Evolutionary conservation across 257 asterid genomes (phyloP).

Genomic region (Nicotiana sylvestris): DNA sequence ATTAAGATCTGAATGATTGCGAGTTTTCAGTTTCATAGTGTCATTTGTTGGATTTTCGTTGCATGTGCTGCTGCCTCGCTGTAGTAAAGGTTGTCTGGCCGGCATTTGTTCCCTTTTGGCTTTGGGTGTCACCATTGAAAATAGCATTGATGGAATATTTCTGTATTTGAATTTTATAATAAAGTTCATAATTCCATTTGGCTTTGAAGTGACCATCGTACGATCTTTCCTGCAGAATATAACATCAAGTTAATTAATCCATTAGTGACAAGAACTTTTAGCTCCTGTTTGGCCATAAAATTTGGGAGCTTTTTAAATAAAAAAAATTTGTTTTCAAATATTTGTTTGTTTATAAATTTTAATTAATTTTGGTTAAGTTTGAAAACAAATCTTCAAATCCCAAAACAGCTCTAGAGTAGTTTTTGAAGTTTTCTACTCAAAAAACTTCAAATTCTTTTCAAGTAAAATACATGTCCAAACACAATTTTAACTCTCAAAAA

Average conservation of each 20-base stretch:
- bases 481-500: too few species aligned
- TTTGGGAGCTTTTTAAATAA: too few species aligned
- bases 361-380: too few species aligned
- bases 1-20: neutral
- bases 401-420: too few species aligned
- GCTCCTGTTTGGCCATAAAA: too few species aligned
- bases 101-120: neutral
- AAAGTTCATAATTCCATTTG: neutral
- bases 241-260: neutral
- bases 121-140: slow-evolving; percentile 1
- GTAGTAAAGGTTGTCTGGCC: neutral
- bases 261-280: too few species aligned
- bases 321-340: too few species aligned
- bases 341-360: too few species aligned
- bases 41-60: neutral
- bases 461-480: too few species aligned
- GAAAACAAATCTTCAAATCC: too few species aligned
- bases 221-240: neutral
- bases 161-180: neutral
- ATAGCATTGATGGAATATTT: slow-evolving; percentile 5
- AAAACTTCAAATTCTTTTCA: too few species aligned
- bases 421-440: too few species aligned
- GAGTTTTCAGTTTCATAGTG: neutral
- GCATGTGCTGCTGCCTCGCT: neutral
- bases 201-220: neutral